Evolutionary conservation across 257 asterid species (phyloP).

Genomic region (Solanum pinnatisectum): DNA sequence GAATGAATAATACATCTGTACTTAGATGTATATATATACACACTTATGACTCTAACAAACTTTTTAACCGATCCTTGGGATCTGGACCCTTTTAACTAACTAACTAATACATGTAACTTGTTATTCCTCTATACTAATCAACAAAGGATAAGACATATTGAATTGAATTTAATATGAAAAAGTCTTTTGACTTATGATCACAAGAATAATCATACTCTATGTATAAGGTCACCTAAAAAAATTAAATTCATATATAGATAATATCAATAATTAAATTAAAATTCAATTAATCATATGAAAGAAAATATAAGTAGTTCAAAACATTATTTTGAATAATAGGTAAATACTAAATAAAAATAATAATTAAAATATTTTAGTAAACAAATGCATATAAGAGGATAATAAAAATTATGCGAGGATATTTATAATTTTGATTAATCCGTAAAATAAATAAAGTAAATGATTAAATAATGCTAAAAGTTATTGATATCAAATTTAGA

Average conservation of each 20-base stretch:
- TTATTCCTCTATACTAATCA: no score
- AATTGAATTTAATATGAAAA: no score
- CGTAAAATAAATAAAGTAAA: neutral
- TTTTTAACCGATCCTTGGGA: no score
- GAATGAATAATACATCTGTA: no score
- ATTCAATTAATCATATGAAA: no score
- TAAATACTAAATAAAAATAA: neutral
- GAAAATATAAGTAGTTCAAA: neutral
- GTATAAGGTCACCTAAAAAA: neutral
- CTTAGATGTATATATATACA: no score
- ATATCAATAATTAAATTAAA: neutral
- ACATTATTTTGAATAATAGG: neutral
- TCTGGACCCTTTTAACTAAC: no score
- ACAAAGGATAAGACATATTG: no score
- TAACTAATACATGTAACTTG: no score
- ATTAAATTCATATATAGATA: neutral
- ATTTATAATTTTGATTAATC: neutral
- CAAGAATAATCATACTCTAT: neutral
- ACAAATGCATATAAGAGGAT: neutral
- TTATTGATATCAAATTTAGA: neutral
- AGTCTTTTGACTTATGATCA: no score
- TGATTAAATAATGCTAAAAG: neutral
- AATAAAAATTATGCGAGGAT: neutral
- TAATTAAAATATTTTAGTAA: neutral
- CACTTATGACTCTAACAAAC: no score